A percentile compares a stretch with the other conserved stretches of the same genome.
Evolutionary conservation across 768 basidiomycete genomes (phyloP).

Genomic region (Russula sp.): DNA sequence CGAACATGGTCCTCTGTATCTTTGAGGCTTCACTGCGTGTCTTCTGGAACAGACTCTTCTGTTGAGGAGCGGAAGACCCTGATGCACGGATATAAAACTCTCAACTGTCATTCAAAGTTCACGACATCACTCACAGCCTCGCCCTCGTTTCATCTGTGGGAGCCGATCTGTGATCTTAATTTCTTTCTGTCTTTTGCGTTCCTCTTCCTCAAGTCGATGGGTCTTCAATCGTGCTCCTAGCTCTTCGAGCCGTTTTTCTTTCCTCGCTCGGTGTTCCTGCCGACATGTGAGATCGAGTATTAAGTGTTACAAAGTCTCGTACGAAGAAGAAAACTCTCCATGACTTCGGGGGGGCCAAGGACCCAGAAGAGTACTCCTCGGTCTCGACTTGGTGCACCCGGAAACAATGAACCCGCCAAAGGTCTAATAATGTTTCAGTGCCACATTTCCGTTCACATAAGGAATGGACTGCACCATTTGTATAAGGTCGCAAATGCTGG

Average conservation of each 20-base stretch:
- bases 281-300: slow-evolving; percentile 19
- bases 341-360: slow-evolving; percentile 10
- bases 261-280: slow-evolving; percentile 47
- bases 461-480: slow-evolving; percentile 27
- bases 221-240: slow-evolving; percentile 58
- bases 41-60: slow-evolving; percentile 76
- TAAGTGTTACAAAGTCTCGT: slow-evolving; percentile 20
- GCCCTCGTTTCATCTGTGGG: slow-evolving; percentile 63
- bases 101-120: slow-evolving; percentile 13
- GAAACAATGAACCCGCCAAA: slow-evolving; percentile 30
- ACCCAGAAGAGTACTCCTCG: slow-evolving; percentile 17
- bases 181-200: slow-evolving; percentile 72
- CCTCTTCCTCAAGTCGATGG: slow-evolving; percentile 65
- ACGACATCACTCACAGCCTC: slow-evolving; percentile 47
- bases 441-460: slow-evolving; percentile 4
- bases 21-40: slow-evolving; percentile 68
- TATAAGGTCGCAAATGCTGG: slow-evolving; percentile 28
- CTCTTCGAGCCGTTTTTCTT: slow-evolving; percentile 63
- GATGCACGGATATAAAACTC: slow-evolving; percentile 27
- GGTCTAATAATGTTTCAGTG: slow-evolving; percentile 22
- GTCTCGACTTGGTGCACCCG: slow-evolving; percentile 15
- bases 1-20: slow-evolving; percentile 59
- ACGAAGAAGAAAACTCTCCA: slow-evolving; percentile 30
- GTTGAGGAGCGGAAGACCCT: slow-evolving; percentile 45
- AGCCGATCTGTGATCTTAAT: slow-evolving; percentile 71